phyloP scores from a whole-genome alignment of 1,139 yeast species.

The Diutina pseudorugosa region DNA sequence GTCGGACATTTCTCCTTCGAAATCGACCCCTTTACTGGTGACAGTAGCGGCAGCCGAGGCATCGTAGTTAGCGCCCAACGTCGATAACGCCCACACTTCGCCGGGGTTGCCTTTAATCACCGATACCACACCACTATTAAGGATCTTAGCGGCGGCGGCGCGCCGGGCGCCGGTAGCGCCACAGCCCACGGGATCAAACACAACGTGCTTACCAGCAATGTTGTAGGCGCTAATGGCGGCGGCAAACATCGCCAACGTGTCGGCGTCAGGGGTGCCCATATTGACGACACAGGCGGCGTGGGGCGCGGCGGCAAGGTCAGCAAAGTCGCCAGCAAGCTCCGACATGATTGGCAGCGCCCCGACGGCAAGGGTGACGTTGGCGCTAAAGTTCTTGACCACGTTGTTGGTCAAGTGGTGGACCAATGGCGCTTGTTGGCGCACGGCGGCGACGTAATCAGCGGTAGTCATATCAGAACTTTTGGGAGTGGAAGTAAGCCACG shows the following conservation, averaged over 20 bases:
- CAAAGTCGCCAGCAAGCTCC: constrained; percentile 58
- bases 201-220: constrained; percentile 42
- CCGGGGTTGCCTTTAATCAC: constrained; percentile 83
- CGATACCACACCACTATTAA: constrained; percentile 48
- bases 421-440: constrained; percentile 34
- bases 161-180: constrained; percentile 65
- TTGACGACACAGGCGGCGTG: constrained; percentile 53
- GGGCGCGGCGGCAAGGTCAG: constrained; percentile 44
- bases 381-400: constrained; percentile 84
- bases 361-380: constrained; percentile 76
- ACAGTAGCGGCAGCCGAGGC: constrained; percentile 34
- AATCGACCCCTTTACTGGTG: constrained; percentile 52
- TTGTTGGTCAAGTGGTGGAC: constrained; percentile 83
- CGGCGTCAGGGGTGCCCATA: constrained; percentile 58
- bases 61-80: constrained; percentile 11
- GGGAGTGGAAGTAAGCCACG: not conserved
- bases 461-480: no score
- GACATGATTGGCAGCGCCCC: constrained; percentile 93
- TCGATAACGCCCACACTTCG: constrained; percentile 47
- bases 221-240: constrained; percentile 53
- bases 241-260: constrained; percentile 29
- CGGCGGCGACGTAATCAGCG: not conserved
- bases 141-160: constrained; percentile 31
- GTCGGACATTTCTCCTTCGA: constrained; percentile 23
- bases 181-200: constrained; percentile 87